These are phyloP conservation scores for Phoma herbarum DNA, from an alignment of 2,329 filamentous ascomycete species.

Conservation along the genomic window DNA sequence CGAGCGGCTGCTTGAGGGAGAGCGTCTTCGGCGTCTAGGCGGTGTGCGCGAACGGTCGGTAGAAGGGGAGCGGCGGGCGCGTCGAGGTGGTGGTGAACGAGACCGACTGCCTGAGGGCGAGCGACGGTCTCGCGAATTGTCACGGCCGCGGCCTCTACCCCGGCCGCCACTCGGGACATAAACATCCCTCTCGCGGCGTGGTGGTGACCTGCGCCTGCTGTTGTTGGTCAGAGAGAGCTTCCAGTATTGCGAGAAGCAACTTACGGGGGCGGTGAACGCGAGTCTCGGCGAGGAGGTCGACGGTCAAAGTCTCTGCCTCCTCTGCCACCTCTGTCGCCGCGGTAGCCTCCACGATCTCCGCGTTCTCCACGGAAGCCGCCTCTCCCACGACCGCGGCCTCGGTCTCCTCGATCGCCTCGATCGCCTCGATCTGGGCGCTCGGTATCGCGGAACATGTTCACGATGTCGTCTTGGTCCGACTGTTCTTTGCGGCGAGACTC, in stretches of 20 bases:
- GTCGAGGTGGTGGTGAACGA: constrained; percentile 39
- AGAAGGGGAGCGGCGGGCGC: constrained; percentile 39
- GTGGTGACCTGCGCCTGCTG: constrained; percentile 58
- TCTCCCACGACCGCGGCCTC: constrained; percentile 54
- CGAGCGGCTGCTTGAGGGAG: constrained; percentile 50
- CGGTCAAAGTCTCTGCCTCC: constrained; percentile 59
- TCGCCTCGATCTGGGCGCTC: constrained; percentile 58
- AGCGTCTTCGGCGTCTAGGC: constrained; percentile 40
- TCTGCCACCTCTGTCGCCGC: constrained; percentile 51
- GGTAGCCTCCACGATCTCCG: constrained; percentile 55
- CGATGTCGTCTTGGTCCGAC: constrained; percentile 67
- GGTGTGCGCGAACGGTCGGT: constrained; percentile 53
- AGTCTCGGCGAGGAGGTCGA: constrained; percentile 57
- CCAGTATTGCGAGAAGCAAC: constrained; percentile 7
- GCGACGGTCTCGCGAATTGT: constrained; percentile 45
- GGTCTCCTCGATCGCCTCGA: constrained; percentile 12
- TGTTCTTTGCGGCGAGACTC: constrained; percentile 76
- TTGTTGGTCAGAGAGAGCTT: constrained; percentile 33
- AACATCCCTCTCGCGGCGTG: constrained; percentile 63
- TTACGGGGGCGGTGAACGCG: constrained; percentile 58
- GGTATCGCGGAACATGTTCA: constrained; percentile 72
- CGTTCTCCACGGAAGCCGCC: constrained; percentile 56
- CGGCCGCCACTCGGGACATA: constrained; percentile 62
- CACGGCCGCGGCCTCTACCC: constrained; percentile 48
- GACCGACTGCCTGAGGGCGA: constrained; percentile 44